Base-by-base conservation (phyloP, 2,329 filamentous ascomycete species). In the Cercospora zeina region DNA sequence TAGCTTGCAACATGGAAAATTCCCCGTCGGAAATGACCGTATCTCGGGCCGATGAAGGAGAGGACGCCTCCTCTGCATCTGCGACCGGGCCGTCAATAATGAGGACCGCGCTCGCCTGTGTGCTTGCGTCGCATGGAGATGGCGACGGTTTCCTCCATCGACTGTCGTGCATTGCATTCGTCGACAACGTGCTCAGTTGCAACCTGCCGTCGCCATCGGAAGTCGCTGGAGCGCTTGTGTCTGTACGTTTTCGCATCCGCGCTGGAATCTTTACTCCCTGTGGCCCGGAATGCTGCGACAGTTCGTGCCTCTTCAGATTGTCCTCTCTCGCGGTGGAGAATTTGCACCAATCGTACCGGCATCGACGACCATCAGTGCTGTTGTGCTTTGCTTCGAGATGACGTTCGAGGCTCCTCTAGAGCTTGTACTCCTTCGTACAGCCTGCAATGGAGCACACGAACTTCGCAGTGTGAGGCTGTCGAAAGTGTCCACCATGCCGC, bases 261-360 rank as follows among this genome's bases (percentile, higher is more conserved):
- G 30, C 7, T 8, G n/a, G 33, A 37, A 54, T 37, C n/a, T 30
- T 54, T 24, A n/a, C 8, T 7, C 51, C 51, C 6, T 54, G 16
- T n/a, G 51, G 33, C 51, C 51, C 51, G 33, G 31, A n/a, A 24
- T 54, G 51, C 16, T 54, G 51, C 33, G 51, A 14, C 33, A 13
- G 8, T n/a, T 13, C 37, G 51, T 54, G 54, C 13, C 6, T 39
- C 21, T 42, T 16, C 1, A 56, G 6, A 3, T 56, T 45, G 19
- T 30, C 21, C 21, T n/a, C 13, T 19, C 54, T 56, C 19, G 27
- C 16, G 13, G 34, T 30, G 19, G 54, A 24, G 27, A 16, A 45
- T 9, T 21, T 21, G 36, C 54, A 56, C 54, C 54, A 42, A 24
- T 42, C 54, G 5, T 56, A 45, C 42, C 19, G 54, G 24, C 54